Base-by-base conservation (phyloP, 208 protist species). In the Phytomonas francai region DNA sequence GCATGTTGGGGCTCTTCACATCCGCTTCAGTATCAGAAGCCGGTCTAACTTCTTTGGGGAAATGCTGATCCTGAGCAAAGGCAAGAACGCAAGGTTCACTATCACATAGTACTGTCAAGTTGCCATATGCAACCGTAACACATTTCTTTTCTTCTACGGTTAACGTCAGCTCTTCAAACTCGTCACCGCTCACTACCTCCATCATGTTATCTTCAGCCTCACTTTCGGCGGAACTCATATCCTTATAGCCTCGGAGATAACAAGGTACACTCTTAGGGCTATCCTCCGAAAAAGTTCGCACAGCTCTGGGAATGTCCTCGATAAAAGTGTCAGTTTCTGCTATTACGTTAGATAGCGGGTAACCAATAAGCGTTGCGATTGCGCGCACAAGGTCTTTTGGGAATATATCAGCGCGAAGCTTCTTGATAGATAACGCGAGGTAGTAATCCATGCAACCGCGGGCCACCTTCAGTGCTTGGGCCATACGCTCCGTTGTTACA, bases 361-460 rank as follows among this genome's bases (percentile, higher is more conserved):
- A 88, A 28, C 90, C 90, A 51, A 93, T 71, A 27, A 81, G 68
- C 36, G 80, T 77, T 12, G 79, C 83, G 28, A 96, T 39, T 22
- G 75, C 74, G 22, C 67, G 51, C 54, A 84, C 76, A 61, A 93
- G 67, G 9, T 76, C 58, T 51, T 86, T 73, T 0, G 90, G 90
- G 59, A 96, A 96, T 6, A 79, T 68, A 58, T 89, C 86, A 3
- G 84, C 82, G 54, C 85, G 72, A 0, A 93, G 77, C 33, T 85
- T 77, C 49, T 87, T 88, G 71, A 96, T 91, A 67, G 78, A 78
- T 29, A 88, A 76, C 8, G 85, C 87, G 36, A 96, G 77, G 65
- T 91, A 96, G 68, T 89, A 93, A 67, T 96, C 90, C 67, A 96
- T 88, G 72, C 85, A 92, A 31, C 91, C 77, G 7, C 87, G 79